phyloP scores from a whole-genome alignment of 305 asterid species.

The Fraxinus sp. region DNA sequence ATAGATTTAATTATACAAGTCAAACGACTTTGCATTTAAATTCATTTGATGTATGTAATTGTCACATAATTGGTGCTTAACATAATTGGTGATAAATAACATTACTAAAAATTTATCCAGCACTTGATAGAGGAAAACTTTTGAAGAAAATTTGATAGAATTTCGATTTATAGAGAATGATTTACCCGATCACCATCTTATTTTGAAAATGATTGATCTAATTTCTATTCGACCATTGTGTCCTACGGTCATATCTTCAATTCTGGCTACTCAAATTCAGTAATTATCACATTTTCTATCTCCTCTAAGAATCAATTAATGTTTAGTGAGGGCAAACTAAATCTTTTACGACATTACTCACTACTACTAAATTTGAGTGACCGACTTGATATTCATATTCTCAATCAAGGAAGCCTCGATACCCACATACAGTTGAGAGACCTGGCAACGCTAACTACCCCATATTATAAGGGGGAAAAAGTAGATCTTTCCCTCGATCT shows the following conservation, averaged over 20 bases:
- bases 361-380: neutral
- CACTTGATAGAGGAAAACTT: neutral
- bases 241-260: neutral
- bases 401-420: neutral
- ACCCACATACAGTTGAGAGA: neutral
- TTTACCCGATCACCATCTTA: neutral
- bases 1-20: too few relatives aligned
- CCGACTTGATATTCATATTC: neutral
- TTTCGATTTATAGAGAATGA: neutral
- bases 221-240: neutral
- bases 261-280: neutral
- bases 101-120: neutral
- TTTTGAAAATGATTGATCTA: neutral
- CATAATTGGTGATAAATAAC: too few relatives aligned
- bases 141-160: neutral
- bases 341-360: neutral
- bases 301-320: neutral
- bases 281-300: neutral
- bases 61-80: too few relatives aligned
- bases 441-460: neutral
- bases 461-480: too few relatives aligned
- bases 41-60: too few relatives aligned
- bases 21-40: too few relatives aligned
- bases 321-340: neutral
- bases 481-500: neutral